Base-by-base conservation (phyloP, 1,284 basidiomycete genomes). In the Puccinia sorghi region DNA sequence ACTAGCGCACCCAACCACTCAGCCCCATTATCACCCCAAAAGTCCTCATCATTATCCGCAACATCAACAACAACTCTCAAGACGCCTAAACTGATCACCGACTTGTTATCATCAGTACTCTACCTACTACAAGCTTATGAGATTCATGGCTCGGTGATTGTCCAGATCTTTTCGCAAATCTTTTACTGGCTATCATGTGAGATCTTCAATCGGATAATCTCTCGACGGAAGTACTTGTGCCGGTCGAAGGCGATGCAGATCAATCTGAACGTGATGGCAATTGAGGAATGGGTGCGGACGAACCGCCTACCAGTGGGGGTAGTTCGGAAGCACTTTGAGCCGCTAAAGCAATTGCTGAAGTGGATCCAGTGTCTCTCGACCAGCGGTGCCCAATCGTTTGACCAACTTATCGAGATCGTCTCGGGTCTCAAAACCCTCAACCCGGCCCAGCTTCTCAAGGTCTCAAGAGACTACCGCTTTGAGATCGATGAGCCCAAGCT, bases 111-210 rank as follows among this genome's bases (percentile, higher is more conserved):
- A 0, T 91, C 92, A n/a, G 87, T 97, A 1, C 90, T 98, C 80
- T 90, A 92, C 20, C 86, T 98, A 43, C 87, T 99, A 13, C 90
- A 90, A 66, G 86, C 94, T 25, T 93, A 95, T 81, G 92, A 96
- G 80, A 89, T 98, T 81, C 97, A 98, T 83, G 95, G 96, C 12
- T 91, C 89, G 1, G 87, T 97, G 63, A 91, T 91, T 80, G 90
- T 92, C 17, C 96, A 99, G 84, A 88, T 94, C 61, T 95, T 95
- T 89, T 96, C 94, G 0, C 96, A 99, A 85, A 90, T 97, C 22
- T 90, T 95, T 86, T 96, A 93, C 83, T 96, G 93, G 93, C 84
- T 87, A 76, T 85, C 86, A 15, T 86, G 93, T 85, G 96, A 99
- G 86, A 88, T 93, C 43, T 99, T 98, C 86, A 99, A 99, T 85